Base-by-base conservation (phyloP, 2,329 filamentous ascomycete genomes). In the Tolypocladium capitatum region DNA sequence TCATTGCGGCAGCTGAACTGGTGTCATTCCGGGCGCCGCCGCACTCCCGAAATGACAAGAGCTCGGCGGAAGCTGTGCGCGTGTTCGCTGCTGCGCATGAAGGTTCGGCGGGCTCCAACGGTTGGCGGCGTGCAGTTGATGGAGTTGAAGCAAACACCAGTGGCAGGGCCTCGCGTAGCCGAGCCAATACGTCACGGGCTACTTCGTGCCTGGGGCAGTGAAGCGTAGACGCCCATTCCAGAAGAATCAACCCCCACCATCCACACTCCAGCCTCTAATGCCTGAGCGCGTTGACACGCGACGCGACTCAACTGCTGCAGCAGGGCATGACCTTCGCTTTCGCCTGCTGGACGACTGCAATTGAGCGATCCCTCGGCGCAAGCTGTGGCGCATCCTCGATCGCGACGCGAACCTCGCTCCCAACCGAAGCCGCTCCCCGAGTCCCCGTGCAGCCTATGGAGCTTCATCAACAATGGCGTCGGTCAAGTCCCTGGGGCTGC, bases 401-500 rank as follows among this genome's bases (percentile, higher is more conserved):
- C 38, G 24, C 18, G 16, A 30, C 38, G 36, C 43, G 6, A 9
- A 13, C 28, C 40, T 35, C 13, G 36, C 36, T 24, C 18, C 24
- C 31, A 11, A 46, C 35, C 35, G 21, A 33, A 28, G 4, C 18
- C 27, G 32, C 13, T 41, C 21, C 38, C 40, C 40, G 2, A 31
- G 16, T 16, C 30, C 38, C 28, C 21, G 27, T 5, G 27, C 42
- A 13, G 57, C 60, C 49, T 58, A 66, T 68, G 64, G 63, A 60
- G 58, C 55, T 44, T 51, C 53, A 48, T 47, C 45, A 35, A 40
- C 27, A 24, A 98, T 98, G 94, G 91, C 91, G 57, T 82, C 85
- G 62, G 80, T 96, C 68, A 86, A 81, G 66, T 96, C 91, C 54
- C 78, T 96, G 60, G 92, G 92, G 65, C 75, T 95, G 61, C 91